phyloP scores from a whole-genome alignment of 208 protist genomes.

The Angomonas ambiguus region DNA sequence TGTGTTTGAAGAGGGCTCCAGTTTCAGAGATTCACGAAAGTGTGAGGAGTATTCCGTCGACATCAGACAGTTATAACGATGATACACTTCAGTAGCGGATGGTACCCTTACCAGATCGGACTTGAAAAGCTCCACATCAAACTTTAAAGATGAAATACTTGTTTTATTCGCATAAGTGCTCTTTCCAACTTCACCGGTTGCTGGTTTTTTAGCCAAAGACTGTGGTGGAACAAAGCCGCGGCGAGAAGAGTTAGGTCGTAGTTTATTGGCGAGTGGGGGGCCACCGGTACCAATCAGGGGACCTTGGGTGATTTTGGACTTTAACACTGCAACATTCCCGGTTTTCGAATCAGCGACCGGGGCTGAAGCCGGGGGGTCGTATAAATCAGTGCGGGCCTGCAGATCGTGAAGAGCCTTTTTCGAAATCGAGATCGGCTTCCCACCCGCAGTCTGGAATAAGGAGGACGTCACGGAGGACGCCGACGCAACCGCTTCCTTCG shows the following conservation, averaged over 20 bases:
- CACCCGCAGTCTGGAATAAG: conserved; percentile 6
- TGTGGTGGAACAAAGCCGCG: conserved; percentile 6
- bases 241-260: too few species aligned
- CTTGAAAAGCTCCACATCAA: background rate
- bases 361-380: background rate
- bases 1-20: background rate
- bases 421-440: conserved; percentile 11
- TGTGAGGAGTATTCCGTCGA: background rate
- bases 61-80: background rate
- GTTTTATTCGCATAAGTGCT: background rate
- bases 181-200: background rate
- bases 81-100: background rate
- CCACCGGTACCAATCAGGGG: too few species aligned
- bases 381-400: background rate
- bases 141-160: background rate
- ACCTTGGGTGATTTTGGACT: too few species aligned
- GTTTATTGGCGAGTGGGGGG: too few species aligned
- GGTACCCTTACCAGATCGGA: background rate
- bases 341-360: too few species aligned
- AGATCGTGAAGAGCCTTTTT: conserved; percentile 2
- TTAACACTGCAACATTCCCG: too few species aligned
- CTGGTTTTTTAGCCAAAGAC: background rate
- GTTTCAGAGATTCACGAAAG: background rate
- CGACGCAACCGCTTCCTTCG: background rate
- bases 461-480: background rate